Evolutionary conservation across 257 asterid genomes (phyloP), one percentile per base, ranked within the genome.

Genomic region (Capsicum pubescens): DNA sequence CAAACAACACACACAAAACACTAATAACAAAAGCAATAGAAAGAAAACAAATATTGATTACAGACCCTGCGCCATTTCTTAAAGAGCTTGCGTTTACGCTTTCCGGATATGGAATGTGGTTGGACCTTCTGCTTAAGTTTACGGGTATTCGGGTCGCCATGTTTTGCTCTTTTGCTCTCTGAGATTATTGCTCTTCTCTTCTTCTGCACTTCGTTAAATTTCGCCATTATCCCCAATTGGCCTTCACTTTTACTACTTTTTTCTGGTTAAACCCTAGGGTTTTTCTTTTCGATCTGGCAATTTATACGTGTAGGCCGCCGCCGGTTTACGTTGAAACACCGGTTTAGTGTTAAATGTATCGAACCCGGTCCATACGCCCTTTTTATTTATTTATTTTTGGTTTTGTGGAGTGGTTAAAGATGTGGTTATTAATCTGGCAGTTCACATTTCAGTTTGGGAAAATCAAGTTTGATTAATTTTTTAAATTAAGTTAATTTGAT

Each of bases 11-110:
- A 46, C 67, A 8, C 0, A 16, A 19, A 21, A 11, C 35, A 19
- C 15, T n/a, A 19, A 26, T 15, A 66, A 14, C 1, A 55, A 46
- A 52, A 26, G 11, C 0, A 61, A 44, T 21, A 5, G 57, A 44
- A 35, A 5, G 46, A 50, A 50, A 72, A 19, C 7, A 1, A 48
- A 72, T 48, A 72, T 12, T 21, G 11, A 1, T 11, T n/a, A 88
- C 91, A 26, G 15, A 93, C 98, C 97, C 95, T 91, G 68, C 97
- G 97, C 95, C 97, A 90, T 90, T 92, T 94, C 83, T 91, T 93
- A 57, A 90, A 88, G 82, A 91, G 86, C 91, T 94, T 94, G 88
- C 94, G 98, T 87, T 93, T 87, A 54, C 97, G 97, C 92, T 94
- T 94, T 87, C 98, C 98, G 85, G 98, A 94, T 86, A 94, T 35